A percentile compares a stretch with the other conserved stretches of the same genome.
phyloP scores from a whole-genome alignment of 1,139 yeast species.

The Maudiozyma humilis region DNA sequence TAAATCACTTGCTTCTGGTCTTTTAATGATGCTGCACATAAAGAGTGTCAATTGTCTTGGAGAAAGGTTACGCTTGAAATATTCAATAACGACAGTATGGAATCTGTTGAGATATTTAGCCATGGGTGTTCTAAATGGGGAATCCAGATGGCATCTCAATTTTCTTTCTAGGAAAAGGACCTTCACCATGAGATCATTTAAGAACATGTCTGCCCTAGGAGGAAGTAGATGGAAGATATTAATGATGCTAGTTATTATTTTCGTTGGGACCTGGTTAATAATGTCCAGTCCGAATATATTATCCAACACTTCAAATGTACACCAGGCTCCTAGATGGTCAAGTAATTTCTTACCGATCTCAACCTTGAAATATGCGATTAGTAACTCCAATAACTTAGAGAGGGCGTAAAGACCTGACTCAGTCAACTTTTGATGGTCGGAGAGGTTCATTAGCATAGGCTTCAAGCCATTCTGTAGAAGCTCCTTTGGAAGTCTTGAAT shows the following conservation, averaged over 20 bases:
- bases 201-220: conserved; percentile 81
- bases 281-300: conserved; percentile 31
- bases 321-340: conserved; percentile 96
- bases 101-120: conserved; percentile 82
- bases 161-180: conserved; percentile 73
- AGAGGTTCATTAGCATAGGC: conserved; percentile 89
- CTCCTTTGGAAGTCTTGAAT: conserved; percentile 86
- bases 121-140: conserved; percentile 89
- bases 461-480: conserved; percentile 85
- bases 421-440: conserved; percentile 85
- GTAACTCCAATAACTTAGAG: conserved; percentile 73
- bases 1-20: conserved; percentile 49
- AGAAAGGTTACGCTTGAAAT: conserved; percentile 58
- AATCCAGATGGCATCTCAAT: conserved; percentile 72
- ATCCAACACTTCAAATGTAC: conserved; percentile 65
- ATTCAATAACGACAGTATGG: conserved; percentile 64
- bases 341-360: conserved; percentile 90
- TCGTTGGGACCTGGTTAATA: conserved; percentile 70
- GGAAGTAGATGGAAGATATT: conserved; percentile 90
- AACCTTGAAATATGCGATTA: conserved; percentile 89
- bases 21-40: conserved; percentile 29
- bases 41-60: conserved; percentile 51
- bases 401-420: conserved; percentile 87
- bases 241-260: conserved; percentile 81
- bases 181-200: conserved; percentile 76